Percentiles rank a stretch among this genome's conserved stretches.
phyloP scores from a whole-genome alignment of 257 asterid genomes.

The Euphrasia confusa region DNA sequence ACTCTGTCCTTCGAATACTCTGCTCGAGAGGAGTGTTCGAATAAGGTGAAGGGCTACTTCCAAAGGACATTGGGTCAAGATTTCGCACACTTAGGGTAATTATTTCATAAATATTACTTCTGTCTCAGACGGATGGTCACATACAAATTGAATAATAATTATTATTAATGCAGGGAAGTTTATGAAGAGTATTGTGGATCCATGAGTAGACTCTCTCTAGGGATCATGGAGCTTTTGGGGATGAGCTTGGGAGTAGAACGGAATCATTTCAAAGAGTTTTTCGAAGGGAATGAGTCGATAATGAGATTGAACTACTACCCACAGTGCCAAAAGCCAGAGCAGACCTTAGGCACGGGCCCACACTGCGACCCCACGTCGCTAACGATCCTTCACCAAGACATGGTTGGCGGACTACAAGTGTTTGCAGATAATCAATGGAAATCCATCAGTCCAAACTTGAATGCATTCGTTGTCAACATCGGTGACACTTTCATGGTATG shows the following conservation, averaged over 20 bases:
- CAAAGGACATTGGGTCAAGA: constrained; percentile 42
- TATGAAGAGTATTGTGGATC: constrained; percentile 67
- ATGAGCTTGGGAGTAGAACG: constrained; percentile 63
- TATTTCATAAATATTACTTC: too few species aligned
- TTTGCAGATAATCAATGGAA: constrained; percentile 71
- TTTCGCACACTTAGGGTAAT: constrained; percentile 53
- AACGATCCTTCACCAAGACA: constrained; percentile 92
- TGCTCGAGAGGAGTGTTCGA: constrained; percentile 27
- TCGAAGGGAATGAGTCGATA: constrained; percentile 69
- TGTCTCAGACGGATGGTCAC: too few species aligned
- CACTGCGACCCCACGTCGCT: constrained; percentile 95
- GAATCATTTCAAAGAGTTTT: constrained; percentile 45
- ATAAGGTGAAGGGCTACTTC: constrained; percentile 59
- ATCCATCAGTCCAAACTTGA: constrained; percentile 48
- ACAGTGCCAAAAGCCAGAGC: constrained; percentile 72
- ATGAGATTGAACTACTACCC: constrained; percentile 92
- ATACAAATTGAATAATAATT: too few species aligned
- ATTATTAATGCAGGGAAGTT: constrained; percentile 37
- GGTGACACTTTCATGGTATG: constrained; percentile 94
- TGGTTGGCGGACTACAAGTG: constrained; percentile 79
- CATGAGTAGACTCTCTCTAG: constrained; percentile 66
- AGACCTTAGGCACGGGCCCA: constrained; percentile 84
- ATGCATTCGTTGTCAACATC: constrained; percentile 82
- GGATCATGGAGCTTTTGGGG: constrained; percentile 83
- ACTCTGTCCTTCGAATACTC: constrained; percentile 76